Percentiles rank a stretch among this genome's conserved stretches.
These are phyloP conservation scores for Ganoderma sinense DNA, from an alignment of 1,284 basidiomycete species.

Conservation along the genomic window DNA sequence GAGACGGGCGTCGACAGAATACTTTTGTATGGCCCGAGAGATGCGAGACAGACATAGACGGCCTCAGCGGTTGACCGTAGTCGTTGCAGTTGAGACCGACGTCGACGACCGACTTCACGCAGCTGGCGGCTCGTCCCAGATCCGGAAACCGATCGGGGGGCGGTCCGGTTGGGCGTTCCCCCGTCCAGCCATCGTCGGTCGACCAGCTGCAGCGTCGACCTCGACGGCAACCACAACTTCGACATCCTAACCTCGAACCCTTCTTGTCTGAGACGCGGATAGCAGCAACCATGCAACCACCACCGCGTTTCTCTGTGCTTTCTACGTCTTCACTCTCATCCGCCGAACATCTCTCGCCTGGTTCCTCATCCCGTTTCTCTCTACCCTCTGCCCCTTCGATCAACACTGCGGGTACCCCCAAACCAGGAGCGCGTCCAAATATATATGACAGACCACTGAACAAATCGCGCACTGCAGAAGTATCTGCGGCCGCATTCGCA, in stretches of 20 bases:
- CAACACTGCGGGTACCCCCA: constrained; percentile 48
- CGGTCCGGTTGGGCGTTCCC: not conserved
- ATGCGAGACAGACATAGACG: not conserved
- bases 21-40: not conserved
- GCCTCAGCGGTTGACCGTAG: constrained; percentile 2
- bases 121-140: not conserved
- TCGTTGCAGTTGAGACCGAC: not conserved
- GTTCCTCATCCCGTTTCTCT: constrained; percentile 71
- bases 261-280: not conserved
- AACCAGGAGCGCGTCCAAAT: constrained; percentile 60
- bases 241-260: not conserved
- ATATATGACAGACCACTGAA: constrained; percentile 89
- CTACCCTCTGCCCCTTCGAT: constrained; percentile 64
- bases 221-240: not conserved
- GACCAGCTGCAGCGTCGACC: too few relatives aligned
- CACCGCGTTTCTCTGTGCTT: constrained; percentile 69
- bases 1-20: not conserved
- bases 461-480: constrained; percentile 83
- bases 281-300: constrained; percentile 57
- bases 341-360: constrained; percentile 68
- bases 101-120: not conserved
- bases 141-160: not conserved
- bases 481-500: constrained; percentile 83
- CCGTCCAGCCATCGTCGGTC: not conserved
- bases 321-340: constrained; percentile 72